These are phyloP conservation scores for Quercus mongolica DNA, from an alignment of 306 rosid species.

Conservation along the genomic window DNA sequence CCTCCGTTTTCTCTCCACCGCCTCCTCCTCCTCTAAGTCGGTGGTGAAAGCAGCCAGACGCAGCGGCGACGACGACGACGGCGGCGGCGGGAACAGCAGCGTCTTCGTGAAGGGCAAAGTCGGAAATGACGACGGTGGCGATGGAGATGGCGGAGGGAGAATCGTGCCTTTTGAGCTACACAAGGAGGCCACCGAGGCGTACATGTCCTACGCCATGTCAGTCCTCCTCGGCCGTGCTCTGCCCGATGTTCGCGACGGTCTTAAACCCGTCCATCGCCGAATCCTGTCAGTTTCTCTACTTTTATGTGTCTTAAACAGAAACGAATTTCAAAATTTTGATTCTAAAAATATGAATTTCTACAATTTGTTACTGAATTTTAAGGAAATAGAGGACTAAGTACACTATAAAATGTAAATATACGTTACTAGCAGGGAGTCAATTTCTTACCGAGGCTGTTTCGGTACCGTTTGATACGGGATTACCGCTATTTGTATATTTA, in stretches of 20 bases:
- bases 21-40: constrained; percentile 3
- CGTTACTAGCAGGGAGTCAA: too few species aligned
- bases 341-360: too few species aligned
- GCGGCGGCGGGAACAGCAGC: constrained; percentile 60
- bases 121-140: constrained; percentile 12
- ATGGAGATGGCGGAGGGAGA: constrained; percentile 27
- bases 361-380: too few species aligned
- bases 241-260: constrained; percentile 94
- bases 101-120: constrained; percentile 30
- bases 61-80: constrained; percentile 22
- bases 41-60: constrained; percentile 17
- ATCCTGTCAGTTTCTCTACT: constrained; percentile 59
- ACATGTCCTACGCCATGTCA: constrained; percentile 92
- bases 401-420: too few species aligned
- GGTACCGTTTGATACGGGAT: too few species aligned
- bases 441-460: too few species aligned
- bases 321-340: background rate
- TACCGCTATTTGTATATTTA: too few species aligned
- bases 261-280: constrained; percentile 94
- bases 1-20: constrained; percentile 56
- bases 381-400: too few species aligned
- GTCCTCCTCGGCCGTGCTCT: constrained; percentile 93
- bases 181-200: constrained; percentile 85
- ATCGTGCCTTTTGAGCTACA: constrained; percentile 58
- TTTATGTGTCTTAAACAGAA: background rate